Evolutionary conservation across 2,329 filamentous ascomycete species (phyloP).

Genomic region (Penicillium sp.): DNA sequence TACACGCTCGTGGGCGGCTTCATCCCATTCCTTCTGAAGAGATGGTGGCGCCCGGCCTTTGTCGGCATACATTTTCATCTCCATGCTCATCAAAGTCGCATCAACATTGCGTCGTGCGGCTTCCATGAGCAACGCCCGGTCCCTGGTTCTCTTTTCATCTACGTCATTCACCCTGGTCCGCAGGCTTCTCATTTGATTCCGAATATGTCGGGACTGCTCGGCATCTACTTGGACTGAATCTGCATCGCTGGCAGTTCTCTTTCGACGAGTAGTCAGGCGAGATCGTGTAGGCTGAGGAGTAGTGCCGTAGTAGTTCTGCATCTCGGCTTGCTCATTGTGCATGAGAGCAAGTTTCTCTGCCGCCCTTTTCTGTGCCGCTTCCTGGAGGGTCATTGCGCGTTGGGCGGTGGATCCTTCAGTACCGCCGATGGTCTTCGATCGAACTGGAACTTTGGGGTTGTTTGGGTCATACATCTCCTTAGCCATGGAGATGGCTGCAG

Average conservation of each 20-base stretch:
- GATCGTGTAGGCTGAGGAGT: constrained; percentile 47
- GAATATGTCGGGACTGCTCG: constrained; percentile 69
- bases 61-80: constrained; percentile 74
- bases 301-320: constrained; percentile 75
- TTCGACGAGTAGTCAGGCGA: constrained; percentile 57
- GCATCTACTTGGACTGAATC: constrained; percentile 61
- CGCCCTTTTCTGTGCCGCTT: constrained; percentile 82
- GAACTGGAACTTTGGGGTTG: constrained; percentile 41
- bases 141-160: constrained; percentile 57
- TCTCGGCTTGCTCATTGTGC: constrained; percentile 67
- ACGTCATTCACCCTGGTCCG: constrained; percentile 60
- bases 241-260: constrained; percentile 68
- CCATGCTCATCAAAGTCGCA: constrained; percentile 73
- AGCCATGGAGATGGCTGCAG: constrained; percentile 86
- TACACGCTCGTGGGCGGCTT: constrained; percentile 68
- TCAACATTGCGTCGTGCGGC: constrained; percentile 85
- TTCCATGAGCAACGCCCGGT: constrained; percentile 73
- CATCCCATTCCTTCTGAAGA: constrained; percentile 74
- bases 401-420: constrained; percentile 24
- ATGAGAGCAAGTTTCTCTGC: constrained; percentile 80
- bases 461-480: constrained; percentile 75
- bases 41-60: constrained; percentile 72
- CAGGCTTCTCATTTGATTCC: constrained; percentile 76
- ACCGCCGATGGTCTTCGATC: constrained; percentile 29
- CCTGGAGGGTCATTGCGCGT: constrained; percentile 63